phyloP scores from a whole-genome alignment of 805 yeast species.

The Saccharomyces paradoxus region DNA sequence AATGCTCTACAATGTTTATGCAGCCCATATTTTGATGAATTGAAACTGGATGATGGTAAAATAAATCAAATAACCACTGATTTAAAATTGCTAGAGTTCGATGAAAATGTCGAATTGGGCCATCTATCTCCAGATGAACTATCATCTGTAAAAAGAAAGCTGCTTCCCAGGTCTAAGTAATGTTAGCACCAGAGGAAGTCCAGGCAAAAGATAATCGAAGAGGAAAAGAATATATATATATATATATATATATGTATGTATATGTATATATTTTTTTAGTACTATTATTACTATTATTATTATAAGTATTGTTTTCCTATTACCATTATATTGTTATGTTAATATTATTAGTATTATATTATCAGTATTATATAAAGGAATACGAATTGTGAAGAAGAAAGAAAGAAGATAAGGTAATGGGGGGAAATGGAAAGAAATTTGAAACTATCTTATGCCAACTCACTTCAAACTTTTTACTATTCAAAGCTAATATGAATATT shows the following conservation, averaged over 20 bases:
- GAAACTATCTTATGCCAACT: background rate
- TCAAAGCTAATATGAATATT: background rate
- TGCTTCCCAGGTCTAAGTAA: constrained; percentile 7
- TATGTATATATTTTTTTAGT: background rate
- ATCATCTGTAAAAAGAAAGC: constrained; percentile 19
- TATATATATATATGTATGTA: background rate
- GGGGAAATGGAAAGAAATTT: background rate
- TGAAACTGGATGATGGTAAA: constrained; percentile 18
- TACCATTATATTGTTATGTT: background rate
- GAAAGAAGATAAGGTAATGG: background rate
- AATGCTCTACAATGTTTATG: constrained; percentile 39
- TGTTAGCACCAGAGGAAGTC: background rate
- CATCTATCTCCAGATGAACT: constrained; percentile 23
- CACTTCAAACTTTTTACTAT: background rate
- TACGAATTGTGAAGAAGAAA: background rate
- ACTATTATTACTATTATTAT: background rate
- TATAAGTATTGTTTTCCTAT: background rate
- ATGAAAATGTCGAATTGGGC: constrained; percentile 22
- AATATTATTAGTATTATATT: background rate
- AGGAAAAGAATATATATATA: background rate
- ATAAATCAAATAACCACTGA: constrained; percentile 12
- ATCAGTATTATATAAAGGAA: background rate
- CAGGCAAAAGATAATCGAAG: background rate
- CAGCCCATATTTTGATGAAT: constrained; percentile 26
- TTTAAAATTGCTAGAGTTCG: constrained; percentile 23